Percentiles rank a stretch among this genome's conserved stretches.
phyloP scores from a whole-genome alignment of 441 rosid species.

The Rhodomyrtus psidioides region DNA sequence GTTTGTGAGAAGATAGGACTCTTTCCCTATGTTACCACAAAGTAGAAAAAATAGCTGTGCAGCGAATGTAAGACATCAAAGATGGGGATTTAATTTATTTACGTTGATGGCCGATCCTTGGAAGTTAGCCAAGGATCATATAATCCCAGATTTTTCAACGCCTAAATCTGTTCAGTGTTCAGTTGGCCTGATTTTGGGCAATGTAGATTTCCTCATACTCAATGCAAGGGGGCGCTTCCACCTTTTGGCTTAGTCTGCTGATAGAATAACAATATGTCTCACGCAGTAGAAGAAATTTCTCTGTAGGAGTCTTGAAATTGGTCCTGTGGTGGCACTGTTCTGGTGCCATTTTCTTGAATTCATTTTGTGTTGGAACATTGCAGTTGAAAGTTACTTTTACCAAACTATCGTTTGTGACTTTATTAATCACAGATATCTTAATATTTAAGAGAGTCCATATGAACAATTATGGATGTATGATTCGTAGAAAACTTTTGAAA shows the following conservation, averaged over 20 bases:
- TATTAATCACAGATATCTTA: not conserved
- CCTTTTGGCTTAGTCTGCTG: not conserved
- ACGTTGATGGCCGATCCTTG: not conserved
- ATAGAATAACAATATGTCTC: not conserved
- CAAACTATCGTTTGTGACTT: not conserved
- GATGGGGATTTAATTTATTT: not conserved
- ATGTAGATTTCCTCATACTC: not conserved
- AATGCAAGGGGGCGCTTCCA: not conserved
- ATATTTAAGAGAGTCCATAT: not conserved
- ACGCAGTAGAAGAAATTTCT: not conserved
- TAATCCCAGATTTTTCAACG: not conserved
- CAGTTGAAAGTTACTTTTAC: not conserved
- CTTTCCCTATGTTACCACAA: not conserved
- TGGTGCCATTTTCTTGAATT: not conserved
- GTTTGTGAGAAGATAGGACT: not conserved
- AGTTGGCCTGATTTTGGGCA: not conserved
- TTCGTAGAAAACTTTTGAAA: not conserved
- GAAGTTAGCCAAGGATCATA: not conserved
- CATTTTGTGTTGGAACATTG: not conserved
- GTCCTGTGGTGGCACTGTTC: not conserved
- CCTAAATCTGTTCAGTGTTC: not conserved
- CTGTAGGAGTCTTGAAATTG: not conserved
- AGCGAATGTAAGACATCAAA: not conserved
- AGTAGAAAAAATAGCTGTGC: not conserved
- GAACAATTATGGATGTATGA: not conserved